Conservation (phyloP, 202 grass and related monocot genomes). For the Cymbopogon flexuosus region DNA sequence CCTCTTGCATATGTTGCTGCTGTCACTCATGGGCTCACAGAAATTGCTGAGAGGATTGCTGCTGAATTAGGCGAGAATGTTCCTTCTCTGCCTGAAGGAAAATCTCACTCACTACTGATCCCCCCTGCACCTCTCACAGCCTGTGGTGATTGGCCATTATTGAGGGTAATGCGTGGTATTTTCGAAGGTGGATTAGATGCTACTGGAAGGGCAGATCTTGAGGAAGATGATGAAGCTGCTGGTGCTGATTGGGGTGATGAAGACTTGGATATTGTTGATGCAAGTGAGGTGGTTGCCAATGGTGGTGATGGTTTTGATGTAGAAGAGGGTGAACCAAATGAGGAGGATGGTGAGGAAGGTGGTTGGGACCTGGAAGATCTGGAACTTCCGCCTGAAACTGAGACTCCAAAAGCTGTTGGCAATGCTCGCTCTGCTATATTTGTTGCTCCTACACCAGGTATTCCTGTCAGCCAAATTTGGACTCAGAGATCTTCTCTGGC, state of each 20-base stretch:
- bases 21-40: slow-evolving; percentile 72
- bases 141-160: slow-evolving; percentile 82
- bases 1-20: slow-evolving; percentile 91
- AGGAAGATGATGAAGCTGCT: slow-evolving; percentile 70
- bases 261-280: slow-evolving; percentile 81
- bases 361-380: slow-evolving; percentile 98
- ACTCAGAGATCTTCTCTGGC: slow-evolving; percentile 93
- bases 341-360: slow-evolving; percentile 68
- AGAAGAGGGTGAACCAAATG: slow-evolving; percentile 60
- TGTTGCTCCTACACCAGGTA: slow-evolving; percentile 71
- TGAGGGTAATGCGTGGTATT: slow-evolving; percentile 87
- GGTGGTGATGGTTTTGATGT: slow-evolving; percentile 51
- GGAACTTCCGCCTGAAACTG: slow-evolving; percentile 71
- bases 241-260: slow-evolving; percentile 93
- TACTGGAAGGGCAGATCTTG: slow-evolving; percentile 53
- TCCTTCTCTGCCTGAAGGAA: slow-evolving; percentile 72
- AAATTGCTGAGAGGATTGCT: slow-evolving; percentile 70
- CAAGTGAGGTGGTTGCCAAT: slow-evolving; percentile 60
- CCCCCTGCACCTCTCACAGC: slow-evolving; percentile 65
- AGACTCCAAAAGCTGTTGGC: slow-evolving; percentile 58
- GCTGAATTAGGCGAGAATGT: slow-evolving; percentile 82
- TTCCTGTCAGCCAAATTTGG: slow-evolving; percentile 95
- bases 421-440: slow-evolving; percentile 52
- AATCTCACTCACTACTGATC: slow-evolving; percentile 56
- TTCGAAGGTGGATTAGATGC: slow-evolving; percentile 87